phyloP scores from a whole-genome alignment of 2,329 filamentous ascomycete species.

The Alternaria viburni region DNA sequence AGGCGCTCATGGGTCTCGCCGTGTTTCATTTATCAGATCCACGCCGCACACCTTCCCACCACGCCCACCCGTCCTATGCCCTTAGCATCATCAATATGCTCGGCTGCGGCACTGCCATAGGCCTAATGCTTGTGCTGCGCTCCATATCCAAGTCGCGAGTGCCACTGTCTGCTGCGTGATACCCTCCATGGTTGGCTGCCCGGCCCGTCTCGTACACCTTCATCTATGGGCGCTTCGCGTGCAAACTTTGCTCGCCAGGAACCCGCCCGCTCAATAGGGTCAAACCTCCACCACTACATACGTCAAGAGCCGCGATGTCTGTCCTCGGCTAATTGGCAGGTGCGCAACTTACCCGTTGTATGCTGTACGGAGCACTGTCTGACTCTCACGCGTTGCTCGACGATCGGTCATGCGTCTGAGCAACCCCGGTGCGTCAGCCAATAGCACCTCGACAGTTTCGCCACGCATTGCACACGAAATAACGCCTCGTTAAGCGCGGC shows the following conservation, averaged over 20 bases:
- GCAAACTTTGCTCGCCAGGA: slow-evolving; percentile 14
- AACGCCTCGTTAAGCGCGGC: slow-evolving; percentile 24
- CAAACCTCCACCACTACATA: slow-evolving; percentile 3
- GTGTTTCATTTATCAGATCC: slow-evolving; percentile 31
- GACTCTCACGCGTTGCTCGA: slow-evolving; percentile 8
- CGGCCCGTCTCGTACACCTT: slow-evolving; percentile 23
- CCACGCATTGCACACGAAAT: slow-evolving; percentile 14
- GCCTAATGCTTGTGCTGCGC: neutral
- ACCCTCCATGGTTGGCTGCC: slow-evolving; percentile 23
- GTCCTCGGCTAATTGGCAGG: slow-evolving; percentile 24
- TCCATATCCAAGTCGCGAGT: slow-evolving; percentile 6
- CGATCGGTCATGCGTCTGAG: slow-evolving; percentile 25
- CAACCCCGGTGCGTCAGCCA: slow-evolving; percentile 38
- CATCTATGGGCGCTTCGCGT: slow-evolving; percentile 14
- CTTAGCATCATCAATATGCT: slow-evolving; percentile 10
- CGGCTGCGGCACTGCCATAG: neutral
- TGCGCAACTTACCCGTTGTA: slow-evolving; percentile 21
- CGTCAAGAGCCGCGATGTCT: slow-evolving; percentile 18
- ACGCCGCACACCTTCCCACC: slow-evolving; percentile 18
- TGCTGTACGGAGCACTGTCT: slow-evolving; percentile 4
- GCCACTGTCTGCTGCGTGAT: slow-evolving; percentile 5
- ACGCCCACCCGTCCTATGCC: slow-evolving; percentile 4
- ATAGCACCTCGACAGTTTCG: slow-evolving; percentile 16
- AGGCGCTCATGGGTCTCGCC: slow-evolving; percentile 29
- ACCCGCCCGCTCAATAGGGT: slow-evolving; percentile 10